Percentiles rank a stretch among this genome's conserved stretches.
These are phyloP conservation scores for Pulveroboletus sp. DNA, from an alignment of 768 basidiomycete species.

Conservation along the genomic window DNA sequence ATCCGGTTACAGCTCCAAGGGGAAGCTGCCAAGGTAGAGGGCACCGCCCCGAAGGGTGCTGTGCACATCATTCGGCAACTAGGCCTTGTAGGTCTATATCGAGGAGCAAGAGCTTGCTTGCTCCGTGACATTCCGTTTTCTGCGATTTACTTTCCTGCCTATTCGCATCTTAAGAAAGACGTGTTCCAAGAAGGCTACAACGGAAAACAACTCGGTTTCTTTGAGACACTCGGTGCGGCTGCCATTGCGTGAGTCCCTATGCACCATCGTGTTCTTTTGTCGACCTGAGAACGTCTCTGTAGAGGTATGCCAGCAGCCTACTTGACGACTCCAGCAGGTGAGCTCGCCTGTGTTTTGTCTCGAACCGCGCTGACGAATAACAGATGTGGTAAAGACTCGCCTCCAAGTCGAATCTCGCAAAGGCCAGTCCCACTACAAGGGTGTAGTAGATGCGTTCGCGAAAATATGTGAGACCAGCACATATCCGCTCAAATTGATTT, in stretches of 20 bases:
- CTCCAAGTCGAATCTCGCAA: conserved; percentile 89
- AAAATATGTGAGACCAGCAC: conserved; percentile 71
- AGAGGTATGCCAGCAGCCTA: conserved; percentile 99
- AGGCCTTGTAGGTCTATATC: conserved; percentile 89
- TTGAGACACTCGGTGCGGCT: conserved; percentile 82
- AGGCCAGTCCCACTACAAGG: conserved; percentile 90
- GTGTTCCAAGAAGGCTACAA: conserved; percentile 94
- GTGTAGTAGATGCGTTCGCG: conserved; percentile 79
- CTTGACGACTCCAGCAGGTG: conserved; percentile 86
- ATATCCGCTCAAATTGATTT: conserved; percentile 5
- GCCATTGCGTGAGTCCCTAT: conserved; percentile 64
- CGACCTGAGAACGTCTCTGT: conserved; percentile 28
- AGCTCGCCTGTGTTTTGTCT: conserved; percentile 17
- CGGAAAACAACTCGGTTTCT: conserved; percentile 86
- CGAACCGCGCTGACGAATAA: conserved; percentile 13
- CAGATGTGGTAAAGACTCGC: conserved; percentile 97
- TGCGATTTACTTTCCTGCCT: conserved; percentile 86
- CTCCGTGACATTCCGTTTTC: conserved; percentile 97
- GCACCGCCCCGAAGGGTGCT: conserved; percentile 78
- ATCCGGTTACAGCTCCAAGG: conserved; percentile 95
- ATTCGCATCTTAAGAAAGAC: conserved; percentile 88
- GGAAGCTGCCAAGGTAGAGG: conserved; percentile 84
- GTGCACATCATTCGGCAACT: conserved; percentile 90
- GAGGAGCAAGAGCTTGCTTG: conserved; percentile 88
- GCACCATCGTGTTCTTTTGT: conserved; percentile 10